A percentile compares a stretch with the other conserved stretches of the same genome.
phyloP scores from a whole-genome alignment of 495 filamentous ascomycete species.

The Penicillium ochrochloron region DNA sequence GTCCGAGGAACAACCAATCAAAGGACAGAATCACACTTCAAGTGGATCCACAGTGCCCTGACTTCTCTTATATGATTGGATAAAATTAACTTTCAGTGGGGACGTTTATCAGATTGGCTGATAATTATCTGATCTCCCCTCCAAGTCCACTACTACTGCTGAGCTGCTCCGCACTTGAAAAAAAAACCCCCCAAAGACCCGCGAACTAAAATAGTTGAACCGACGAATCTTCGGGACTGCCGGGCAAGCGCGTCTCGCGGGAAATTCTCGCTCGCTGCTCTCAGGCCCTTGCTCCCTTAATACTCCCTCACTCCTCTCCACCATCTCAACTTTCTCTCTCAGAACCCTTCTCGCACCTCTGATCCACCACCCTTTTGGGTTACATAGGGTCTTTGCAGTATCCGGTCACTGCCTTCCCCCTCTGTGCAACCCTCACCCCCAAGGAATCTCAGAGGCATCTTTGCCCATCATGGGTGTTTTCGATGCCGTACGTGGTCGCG shows the following conservation, averaged over 20 bases:
- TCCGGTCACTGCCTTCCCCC: not conserved
- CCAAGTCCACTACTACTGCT: not conserved
- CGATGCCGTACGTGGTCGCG: constrained; percentile 8
- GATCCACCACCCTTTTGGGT: not conserved
- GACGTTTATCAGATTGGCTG: constrained; percentile 11
- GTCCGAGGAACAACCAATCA: not conserved
- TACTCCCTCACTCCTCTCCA: constrained; percentile 3
- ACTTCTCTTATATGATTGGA: not conserved
- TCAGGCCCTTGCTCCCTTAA: not conserved
- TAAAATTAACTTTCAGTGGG: not conserved
- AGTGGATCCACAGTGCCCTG: not conserved
- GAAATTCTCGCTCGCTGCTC: constrained; percentile 1
- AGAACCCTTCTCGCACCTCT: not conserved
- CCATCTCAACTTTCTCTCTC: not conserved
- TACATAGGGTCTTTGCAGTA: not conserved
- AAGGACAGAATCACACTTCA: not conserved
- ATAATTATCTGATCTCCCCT: constrained; percentile 16
- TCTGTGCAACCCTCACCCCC: constrained; percentile 2
- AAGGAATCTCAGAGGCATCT: too few relatives aligned
- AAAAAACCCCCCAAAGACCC: not conserved
- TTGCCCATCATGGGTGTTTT: constrained; percentile 6
- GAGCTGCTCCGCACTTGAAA: constrained; percentile 8
- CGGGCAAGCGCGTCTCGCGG: constrained; percentile 2
- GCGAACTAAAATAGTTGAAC: not conserved
- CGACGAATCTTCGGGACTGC: not conserved